Base-by-base conservation (phyloP, 768 basidiomycete genomes). In the Serendipita vermifera region DNA sequence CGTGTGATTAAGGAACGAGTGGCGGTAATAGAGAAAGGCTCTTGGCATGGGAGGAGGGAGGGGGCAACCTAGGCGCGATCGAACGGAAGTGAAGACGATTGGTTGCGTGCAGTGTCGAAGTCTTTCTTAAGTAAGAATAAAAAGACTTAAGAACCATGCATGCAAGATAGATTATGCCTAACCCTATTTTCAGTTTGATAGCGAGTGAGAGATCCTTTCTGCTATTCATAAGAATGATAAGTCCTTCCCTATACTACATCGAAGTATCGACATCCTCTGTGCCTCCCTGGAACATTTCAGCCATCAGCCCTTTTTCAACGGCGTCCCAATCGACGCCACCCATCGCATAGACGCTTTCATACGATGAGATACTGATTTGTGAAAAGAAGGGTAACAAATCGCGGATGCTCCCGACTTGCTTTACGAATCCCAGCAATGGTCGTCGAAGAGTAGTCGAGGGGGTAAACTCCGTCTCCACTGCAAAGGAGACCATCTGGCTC, bases 311-410 rank as follows among this genome's bases (percentile, higher is more conserved):
- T 41, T 73, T 74, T 68, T 98, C 94, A 20, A 99, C 83, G 2
- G 81, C 82, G 31, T 81, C 83, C 91, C 89, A 94, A 65, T 98
- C 93, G 17, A 98, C 73, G 56, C 77, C 81, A 0, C 85, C 83
- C 13, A 78, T 80, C 61, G 84, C 84, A 67, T 97, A 99, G 43
- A 94, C 77, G 58, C 85, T 85, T 70, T 98, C 91, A 65, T 91
- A 98, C 7, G 86, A 84, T 3, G 83, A 74, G 53, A 94, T 81
- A 68, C 91, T 94, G 51, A 92, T 83, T 57, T 82, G 78, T 1
- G 89, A 82, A 68, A 98, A 92, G 73, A 99, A 99, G 0, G 84
- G 78, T n/a, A 82, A 76, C 24, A 99, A 72, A 63, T 96, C 87
- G 33, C 81, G 78, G 38, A 96, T 79, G 55, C 87, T 90, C 59